Evolutionary conservation across 1,284 basidiomycete genomes (phyloP).

Genomic region (Cryptococcus depauperatus): DNA sequence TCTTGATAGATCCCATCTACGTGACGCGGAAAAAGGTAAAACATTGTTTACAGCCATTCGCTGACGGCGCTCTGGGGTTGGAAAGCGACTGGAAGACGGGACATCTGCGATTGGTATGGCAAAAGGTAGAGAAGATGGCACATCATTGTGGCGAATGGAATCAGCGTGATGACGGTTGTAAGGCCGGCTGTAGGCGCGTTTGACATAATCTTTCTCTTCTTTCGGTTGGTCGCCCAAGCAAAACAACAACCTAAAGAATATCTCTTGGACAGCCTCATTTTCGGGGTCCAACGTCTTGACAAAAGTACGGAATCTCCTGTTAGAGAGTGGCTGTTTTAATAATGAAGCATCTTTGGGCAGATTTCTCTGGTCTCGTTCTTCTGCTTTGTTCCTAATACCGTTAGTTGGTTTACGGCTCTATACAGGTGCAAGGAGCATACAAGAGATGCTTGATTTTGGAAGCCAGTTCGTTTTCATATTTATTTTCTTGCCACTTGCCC

Average conservation of each 20-base stretch:
- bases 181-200: too few species aligned
- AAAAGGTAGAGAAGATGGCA: too few species aligned
- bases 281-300: slow-evolving; percentile 8
- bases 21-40: neutral
- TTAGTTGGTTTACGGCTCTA: neutral
- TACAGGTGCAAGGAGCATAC: slow-evolving; percentile 4
- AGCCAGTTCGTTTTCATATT: slow-evolving; percentile 19
- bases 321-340: neutral
- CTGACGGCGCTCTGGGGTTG: neutral
- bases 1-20: too few species aligned
- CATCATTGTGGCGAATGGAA: too few species aligned
- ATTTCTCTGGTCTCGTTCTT: neutral
- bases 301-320: slow-evolving; percentile 10
- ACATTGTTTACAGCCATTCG: neutral
- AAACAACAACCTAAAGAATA: too few species aligned
- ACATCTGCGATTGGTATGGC: neutral
- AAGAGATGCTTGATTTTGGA: slow-evolving; percentile 21
- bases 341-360: too few species aligned
- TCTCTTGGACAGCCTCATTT: neutral
- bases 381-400: neutral
- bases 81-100: neutral
- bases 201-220: too few species aligned
- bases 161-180: too few species aligned
- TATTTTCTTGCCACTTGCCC: slow-evolving; percentile 21
- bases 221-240: too few species aligned